Conservation (phyloP, 352 stramenopile genomes). For the Globisporangium parvum region DNA sequence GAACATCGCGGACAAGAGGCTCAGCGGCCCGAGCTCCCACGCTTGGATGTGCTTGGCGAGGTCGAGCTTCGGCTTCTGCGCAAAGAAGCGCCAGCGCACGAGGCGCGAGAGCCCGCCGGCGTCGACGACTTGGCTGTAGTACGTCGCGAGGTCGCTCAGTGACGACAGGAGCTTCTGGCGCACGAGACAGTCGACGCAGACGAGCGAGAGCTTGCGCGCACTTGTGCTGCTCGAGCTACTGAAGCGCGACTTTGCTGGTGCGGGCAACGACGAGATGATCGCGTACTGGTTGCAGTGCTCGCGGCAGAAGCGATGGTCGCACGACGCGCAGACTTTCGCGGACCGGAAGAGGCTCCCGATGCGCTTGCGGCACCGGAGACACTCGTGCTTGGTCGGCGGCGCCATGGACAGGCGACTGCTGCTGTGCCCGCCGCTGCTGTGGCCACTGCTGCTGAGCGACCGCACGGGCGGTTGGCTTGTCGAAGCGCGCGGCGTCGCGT, state of each 20-base stretch:
- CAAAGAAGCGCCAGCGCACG: slow-evolving; percentile 49
- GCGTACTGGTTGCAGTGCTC: slow-evolving; percentile 34
- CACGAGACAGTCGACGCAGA: slow-evolving; percentile 43
- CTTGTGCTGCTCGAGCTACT: background rate
- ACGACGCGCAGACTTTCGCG: slow-evolving; percentile 44
- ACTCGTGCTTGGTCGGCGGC: slow-evolving; percentile 24
- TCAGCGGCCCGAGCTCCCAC: slow-evolving; percentile 37
- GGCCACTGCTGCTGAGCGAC: background rate
- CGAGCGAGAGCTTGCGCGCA: slow-evolving; percentile 16
- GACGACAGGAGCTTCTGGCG: slow-evolving; percentile 43
- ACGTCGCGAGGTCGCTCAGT: slow-evolving; percentile 16
- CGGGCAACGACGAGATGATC: slow-evolving; percentile 19
- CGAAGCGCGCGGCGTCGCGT: slow-evolving; percentile 2
- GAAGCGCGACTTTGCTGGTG: slow-evolving; percentile 4
- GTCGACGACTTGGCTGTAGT: slow-evolving; percentile 30
- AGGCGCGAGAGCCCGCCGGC: slow-evolving; percentile 43
- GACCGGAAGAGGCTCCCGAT: slow-evolving; percentile 35
- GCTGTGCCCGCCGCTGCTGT: slow-evolving; percentile 1
- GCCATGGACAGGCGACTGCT: slow-evolving; percentile 1
- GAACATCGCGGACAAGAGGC: slow-evolving; percentile 52
- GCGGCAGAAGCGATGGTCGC: slow-evolving; percentile 38
- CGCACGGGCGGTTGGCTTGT: background rate
- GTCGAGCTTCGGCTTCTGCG: slow-evolving; percentile 37
- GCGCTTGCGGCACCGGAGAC: slow-evolving; percentile 33
- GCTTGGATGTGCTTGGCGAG: slow-evolving; percentile 34